These are phyloP conservation scores for Intubia oerlemansii DNA, from an alignment of 2,329 filamentous ascomycete genomes.

Conservation along the genomic window DNA sequence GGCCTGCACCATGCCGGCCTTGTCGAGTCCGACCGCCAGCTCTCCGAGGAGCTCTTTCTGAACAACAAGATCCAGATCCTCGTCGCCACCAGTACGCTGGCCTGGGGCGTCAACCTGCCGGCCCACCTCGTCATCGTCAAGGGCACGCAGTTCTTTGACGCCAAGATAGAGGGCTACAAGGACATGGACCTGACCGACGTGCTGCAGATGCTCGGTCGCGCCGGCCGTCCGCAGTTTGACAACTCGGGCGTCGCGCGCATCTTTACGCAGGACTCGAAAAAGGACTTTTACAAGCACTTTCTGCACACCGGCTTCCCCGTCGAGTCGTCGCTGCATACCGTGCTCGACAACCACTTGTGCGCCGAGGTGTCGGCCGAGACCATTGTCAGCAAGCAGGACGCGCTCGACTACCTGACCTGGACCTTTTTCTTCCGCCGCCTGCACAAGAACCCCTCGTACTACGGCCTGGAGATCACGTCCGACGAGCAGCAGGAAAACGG, in stretches of 20 bases:
- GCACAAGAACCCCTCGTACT: constrained; percentile 97
- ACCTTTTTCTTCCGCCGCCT: constrained; percentile 96
- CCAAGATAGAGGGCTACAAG: constrained; percentile 91
- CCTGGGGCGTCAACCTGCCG: constrained; percentile 95
- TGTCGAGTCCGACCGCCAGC: constrained; percentile 77
- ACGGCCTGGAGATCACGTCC: constrained; percentile 79
- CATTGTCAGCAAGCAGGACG: constrained; percentile 85
- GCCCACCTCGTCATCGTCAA: constrained; percentile 96
- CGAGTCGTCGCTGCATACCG: constrained; percentile 87
- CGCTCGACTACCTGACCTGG: constrained; percentile 94
- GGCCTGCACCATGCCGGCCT: constrained; percentile 93
- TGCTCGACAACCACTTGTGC: constrained; percentile 88
- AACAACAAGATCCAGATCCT: constrained; percentile 98
- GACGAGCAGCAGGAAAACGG: constrained; percentile 33
- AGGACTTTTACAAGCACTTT: constrained; percentile 99
- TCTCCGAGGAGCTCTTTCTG: constrained; percentile 85
- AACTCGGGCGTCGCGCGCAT: constrained; percentile 89
- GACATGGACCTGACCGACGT: constrained; percentile 99
- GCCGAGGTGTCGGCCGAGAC: constrained; percentile 90
- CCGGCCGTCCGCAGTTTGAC: constrained; percentile 90
- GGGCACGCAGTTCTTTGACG: constrained; percentile 94
- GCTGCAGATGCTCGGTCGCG: constrained; percentile 89
- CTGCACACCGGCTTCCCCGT: constrained; percentile 95
- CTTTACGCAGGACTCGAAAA: constrained; percentile 93
- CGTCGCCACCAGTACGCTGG: constrained; percentile 84